Base-by-base conservation (phyloP, 306 rosid species). In the Pyrus pyrifolia region DNA sequence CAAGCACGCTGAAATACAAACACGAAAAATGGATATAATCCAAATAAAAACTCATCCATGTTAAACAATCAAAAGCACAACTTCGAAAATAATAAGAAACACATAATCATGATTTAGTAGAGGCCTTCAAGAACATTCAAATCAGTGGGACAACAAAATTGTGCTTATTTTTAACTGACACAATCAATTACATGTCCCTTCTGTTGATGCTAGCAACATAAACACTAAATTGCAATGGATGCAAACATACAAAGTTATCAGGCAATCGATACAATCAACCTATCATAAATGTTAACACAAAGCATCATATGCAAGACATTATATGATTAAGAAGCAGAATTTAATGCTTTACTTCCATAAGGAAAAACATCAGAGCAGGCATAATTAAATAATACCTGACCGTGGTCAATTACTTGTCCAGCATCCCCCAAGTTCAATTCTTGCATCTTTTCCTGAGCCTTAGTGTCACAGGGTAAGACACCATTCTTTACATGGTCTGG, bases 321-420 rank as follows among this genome's bases (percentile, higher is more conserved):
- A 14, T 15, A 66, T 19, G 38, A 40, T 40, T n/a, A 23, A 53
- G 67, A 27, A 71, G 33, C 70, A 25, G 30, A 58, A 23, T 25
- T 4, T 30, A 13, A 57, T 29, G 17, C 18, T 25, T 67, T 45
- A 5, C 40, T 44, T 42, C 55, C 25, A 33, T 55, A 45, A 23
- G 38, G 52, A 68, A 71, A 55, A 57, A 8, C 29, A 49, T 46
- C 11, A 65, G 51, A 49, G 31, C 40, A 74, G 5, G 73, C 63
- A 80, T 59, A n/a, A 51, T 74, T 57, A 64, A 30, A 27, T 27
- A 27, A 73, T 76, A 89, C 93, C 90, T 86, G 80, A 76, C 79
- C 42, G 63, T 27, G 49, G 51, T 79, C 79, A 60, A 79, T 68
- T 83, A 79, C 82, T 38, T 67, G 77, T 46, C 78, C 87, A 52